Base-by-base conservation (phyloP, 345 rosid species). In the thale cress (Arabidopsis thaliana) region DNA sequence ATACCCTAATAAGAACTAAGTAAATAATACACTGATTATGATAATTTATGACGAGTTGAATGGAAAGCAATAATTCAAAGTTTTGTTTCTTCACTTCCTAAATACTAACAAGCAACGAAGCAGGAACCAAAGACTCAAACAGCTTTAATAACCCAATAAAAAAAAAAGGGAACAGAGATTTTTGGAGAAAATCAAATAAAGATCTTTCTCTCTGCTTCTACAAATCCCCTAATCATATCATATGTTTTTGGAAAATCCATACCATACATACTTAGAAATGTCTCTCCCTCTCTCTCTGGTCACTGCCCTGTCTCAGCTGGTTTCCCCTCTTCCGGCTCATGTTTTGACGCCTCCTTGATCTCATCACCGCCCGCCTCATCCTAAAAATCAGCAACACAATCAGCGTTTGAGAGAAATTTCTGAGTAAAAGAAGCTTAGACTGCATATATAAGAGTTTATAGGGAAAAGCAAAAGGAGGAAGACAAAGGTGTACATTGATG, bases 281-380 rank as follows among this genome's bases (percentile, higher is more conserved):
- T 41, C 44, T 12, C 65, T 25, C 51, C 5, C 63, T 7, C 33
- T 8, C 13, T 38, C 59, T 70, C 48, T 37, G 11, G 5, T 77
- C 76, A 71, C 40, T 77, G 36, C 22, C 4, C 49, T 12, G 68
- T 14, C 49, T 77, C 67, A 28, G 59, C 28, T 69, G 67, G 45
- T 71, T 77, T 71, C 30, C 46, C 88, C 50, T 89, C 97, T 10
- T 82, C 87, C 6, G 89, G 65, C 37, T 89, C 96, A 20, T 25
- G 84, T 59, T 95, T 95, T 30, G 93, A 82, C 28, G 89, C 85
- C 80, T 95, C 97, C 85, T 89, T 90, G 80, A 89, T 88, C 83
- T 95, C 97, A 46, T 95, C 97, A 52, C 88, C 93, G 13, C 72
- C 81, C 6, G 83, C 90, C 8, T 95, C 98, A 57, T 95, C 96